These are phyloP conservation scores for Exidia glandulosa DNA, from an alignment of 768 basidiomycete genomes.

Conservation along the genomic window DNA sequence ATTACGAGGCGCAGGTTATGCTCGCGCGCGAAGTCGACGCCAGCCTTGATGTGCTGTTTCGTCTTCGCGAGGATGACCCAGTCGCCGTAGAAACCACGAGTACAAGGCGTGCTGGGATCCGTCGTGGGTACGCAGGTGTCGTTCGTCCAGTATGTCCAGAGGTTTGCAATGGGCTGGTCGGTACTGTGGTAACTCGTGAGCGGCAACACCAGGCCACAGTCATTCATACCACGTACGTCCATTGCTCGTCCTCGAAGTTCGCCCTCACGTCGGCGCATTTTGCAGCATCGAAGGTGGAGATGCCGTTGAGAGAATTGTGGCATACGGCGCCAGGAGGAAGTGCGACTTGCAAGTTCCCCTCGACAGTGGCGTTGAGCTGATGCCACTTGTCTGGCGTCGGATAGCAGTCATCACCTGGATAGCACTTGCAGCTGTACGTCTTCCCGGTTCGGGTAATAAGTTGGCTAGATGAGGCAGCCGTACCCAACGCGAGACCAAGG, in stretches of 20 bases:
- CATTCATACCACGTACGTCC: not conserved
- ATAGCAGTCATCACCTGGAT: not conserved
- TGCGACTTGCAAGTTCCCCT: not conserved
- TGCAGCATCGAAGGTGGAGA: not conserved
- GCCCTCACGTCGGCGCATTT: not conserved
- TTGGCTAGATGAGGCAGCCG: no score
- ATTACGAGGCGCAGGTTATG: slow-evolving; percentile 22
- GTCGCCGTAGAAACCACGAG: not conserved
- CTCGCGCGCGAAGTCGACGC: slow-evolving; percentile 18
- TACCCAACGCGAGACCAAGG: no score
- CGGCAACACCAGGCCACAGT: not conserved
- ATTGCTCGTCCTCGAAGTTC: not conserved
- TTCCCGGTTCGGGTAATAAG: no score
- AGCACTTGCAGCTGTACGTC: not conserved
- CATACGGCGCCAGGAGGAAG: not conserved
- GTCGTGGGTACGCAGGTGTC: not conserved
- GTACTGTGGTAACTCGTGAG: not conserved
- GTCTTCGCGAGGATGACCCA: not conserved
- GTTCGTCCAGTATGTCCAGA: not conserved
- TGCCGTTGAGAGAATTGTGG: not conserved
- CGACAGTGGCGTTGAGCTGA: not conserved
- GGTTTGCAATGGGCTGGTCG: not conserved
- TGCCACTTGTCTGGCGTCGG: not conserved
- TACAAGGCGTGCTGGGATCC: not conserved
- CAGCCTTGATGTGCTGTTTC: slow-evolving; percentile 11